Evolutionary conservation across 2,329 filamentous ascomycete species (phyloP), one percentile per base, ranked within the genome.

Genomic region (Cordyceps pruinosa): DNA sequence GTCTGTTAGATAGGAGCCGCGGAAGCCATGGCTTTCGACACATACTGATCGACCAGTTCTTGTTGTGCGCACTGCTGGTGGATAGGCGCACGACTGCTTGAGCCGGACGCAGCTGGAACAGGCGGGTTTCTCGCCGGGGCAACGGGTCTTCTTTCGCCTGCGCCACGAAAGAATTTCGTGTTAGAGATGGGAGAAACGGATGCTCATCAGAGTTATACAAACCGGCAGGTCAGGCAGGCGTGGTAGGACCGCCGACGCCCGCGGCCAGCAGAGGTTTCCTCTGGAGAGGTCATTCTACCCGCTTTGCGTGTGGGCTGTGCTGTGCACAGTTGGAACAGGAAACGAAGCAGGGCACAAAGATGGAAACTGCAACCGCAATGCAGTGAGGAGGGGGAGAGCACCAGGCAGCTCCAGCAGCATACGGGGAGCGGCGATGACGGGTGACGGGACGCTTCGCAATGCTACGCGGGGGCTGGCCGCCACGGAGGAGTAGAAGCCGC

Each of bases 41-140:
- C 69, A 21, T 73, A 79, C 77, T 63, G 76, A 77, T 65, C 70
- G 74, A 25, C 73, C 74, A 60, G 68, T 70, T 35, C 71, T 71
- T 5, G 72, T 64, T 12, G 72, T 69, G 51, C 70, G 72, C 56
- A 67, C 63, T 15, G 69, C 67, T 4, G 68, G 65, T 17, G 75
- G 68, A 63, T 79, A 79, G 12, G 74, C 72, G 62, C 77, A 79
- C 41, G 72, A 62, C 64, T 80, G 77, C 50, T 73, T 73, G 9
- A 80, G 69, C 17, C 77, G 74, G 12, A 74, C 68, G 62, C 77
- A 80, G 62, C 75, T 78, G 10, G 77, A 80, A 58, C 77, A 80
- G 1, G 74, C 70, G 5, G 77, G 77, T 62, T 75, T 77, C 64
- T 80, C 77, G 7, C 76, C 77, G 0, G 77, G 77, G 62, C 77